Base-by-base conservation (phyloP, 2,329 filamentous ascomycete species). In the Nothophaeocryptopus gaeumannii region DNA sequence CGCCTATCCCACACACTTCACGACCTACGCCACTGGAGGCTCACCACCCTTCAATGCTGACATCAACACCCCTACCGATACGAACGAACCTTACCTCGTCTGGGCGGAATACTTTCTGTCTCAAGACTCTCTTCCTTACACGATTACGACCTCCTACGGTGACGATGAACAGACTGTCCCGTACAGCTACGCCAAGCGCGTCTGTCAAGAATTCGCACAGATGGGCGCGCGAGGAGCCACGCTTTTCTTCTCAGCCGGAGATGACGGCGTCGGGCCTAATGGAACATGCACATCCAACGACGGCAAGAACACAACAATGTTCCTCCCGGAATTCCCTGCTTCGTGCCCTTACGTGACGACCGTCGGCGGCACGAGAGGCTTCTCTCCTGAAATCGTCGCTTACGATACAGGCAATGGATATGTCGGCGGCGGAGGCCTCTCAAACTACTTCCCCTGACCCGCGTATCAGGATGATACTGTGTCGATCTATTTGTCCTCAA, bases 11-110 rank as follows among this genome's bases (percentile, higher is more conserved):
- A 72, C 79, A 2, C 74, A 77, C 11, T 74, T 81, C 37, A 73
- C 70, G 9, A 80, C 78, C 51, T 86, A 82, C 65, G 80, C 76
- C 34, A 83, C 80, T 1, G 81, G 73, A 15, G 83, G 83, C 11
- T 51, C 40, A 13, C 56, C 53, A 16, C 77, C 75, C 2, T 76
- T 76, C 56, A 66, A 72, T 5, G 74, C 79, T 0, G 74, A 80
- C 37, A 59, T 71, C 7, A 70, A 54, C 59, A 66, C 66, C 49
- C 61, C 72, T 31, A 77, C 80, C 61, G 72, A 71, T 59, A 66
- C 66, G 53, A 87, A 86, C 64, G 85, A 88, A 68, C 83, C 83
- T 0, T 86, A 86, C 64, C 71, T 85, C 2, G 76, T 76, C 11
- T 85, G 78, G 70, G 71, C 85, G 5, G 73, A 78, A 44, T 80